Conservation (phyloP, 2,329 filamentous ascomycete genomes). For the Podosphaera fusca region DNA sequence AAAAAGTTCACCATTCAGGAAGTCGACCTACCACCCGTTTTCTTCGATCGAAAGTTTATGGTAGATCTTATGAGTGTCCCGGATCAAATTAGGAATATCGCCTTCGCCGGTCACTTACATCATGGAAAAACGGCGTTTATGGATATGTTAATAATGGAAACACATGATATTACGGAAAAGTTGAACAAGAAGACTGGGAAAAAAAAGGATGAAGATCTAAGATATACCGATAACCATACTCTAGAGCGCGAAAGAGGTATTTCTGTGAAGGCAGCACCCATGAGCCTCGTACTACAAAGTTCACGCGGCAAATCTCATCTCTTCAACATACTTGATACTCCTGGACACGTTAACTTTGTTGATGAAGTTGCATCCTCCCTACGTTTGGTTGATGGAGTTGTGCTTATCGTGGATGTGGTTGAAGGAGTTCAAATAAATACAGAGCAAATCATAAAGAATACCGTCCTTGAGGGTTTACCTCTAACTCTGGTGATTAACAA, state of each 20-base stretch:
- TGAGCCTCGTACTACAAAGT: slow-evolving; percentile 75
- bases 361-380: slow-evolving; percentile 84
- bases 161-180: slow-evolving; percentile 62
- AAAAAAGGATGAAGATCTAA: slow-evolving; percentile 66
- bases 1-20: slow-evolving; percentile 95
- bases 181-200: slow-evolving; percentile 62
- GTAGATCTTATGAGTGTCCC: slow-evolving; percentile 90
- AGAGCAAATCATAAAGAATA: slow-evolving; percentile 91
- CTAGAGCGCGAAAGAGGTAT: slow-evolving; percentile 74
- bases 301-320: slow-evolving; percentile 88
- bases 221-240: slow-evolving; percentile 84
- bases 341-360: slow-evolving; percentile 94
- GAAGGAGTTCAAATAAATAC: slow-evolving; percentile 98
- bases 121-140: slow-evolving; percentile 96
- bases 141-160: slow-evolving; percentile 94
- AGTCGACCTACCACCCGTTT: slow-evolving; percentile 67
- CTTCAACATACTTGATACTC: slow-evolving; percentile 85
- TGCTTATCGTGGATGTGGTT: slow-evolving; percentile 83
- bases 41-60: slow-evolving; percentile 80
- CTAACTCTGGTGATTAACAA: slow-evolving; percentile 89
- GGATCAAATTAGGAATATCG: slow-evolving; percentile 81
- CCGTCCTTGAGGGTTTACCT: slow-evolving; percentile 70
- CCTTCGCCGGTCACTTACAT: slow-evolving; percentile 77
- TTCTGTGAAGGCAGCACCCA: slow-evolving; percentile 80
- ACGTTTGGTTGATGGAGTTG: slow-evolving; percentile 73